Evolutionary conservation across 208 protist genomes (phyloP), one percentile per base, ranked within the genome.

Genomic region (Acanthamoeba castellanii): DNA sequence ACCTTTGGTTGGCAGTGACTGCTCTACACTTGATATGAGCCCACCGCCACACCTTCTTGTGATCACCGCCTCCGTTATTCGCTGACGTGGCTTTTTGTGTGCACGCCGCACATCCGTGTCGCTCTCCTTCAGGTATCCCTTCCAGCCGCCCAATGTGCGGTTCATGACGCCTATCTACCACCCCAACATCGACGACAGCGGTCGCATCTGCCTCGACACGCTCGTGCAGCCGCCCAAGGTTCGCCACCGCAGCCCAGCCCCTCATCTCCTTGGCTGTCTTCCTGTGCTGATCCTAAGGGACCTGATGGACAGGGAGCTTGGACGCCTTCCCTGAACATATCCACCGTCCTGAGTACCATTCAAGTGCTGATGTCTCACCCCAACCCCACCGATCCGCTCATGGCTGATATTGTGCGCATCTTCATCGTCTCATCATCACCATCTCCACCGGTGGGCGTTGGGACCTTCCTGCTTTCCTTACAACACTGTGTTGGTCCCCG

Each of bases 151-250:
- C 1, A 96, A 97, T 37, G 92, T 98, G 27, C 64, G 50, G 25
- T 98, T 98, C 87, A 55, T 96, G 16, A 98, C 98, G 27, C 95
- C 95, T 20, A 97, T 98, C 30, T 98, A 98, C 88, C 98, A 98
- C 94, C 98, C 98, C 47, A 98, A 98, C 94, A 98, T 98, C 61
- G 98, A 98, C 92, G 68, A 64, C 45, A 93, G 88, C 34, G 98
- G 98, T 2, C 94, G 97, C 50, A 98, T 98, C 55, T 98, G 98
- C 87, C 95, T 98, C 8, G 97, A 98, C 88, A 96, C 95, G 47
- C 95, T 98, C 13, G 98, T 97, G 30, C 94, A 94, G 92, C 96
- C 96, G 6, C 97, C 97, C 7, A 96, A 97, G 74, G 74, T 82
- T 13, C 27, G 66, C 27, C 11, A 25, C 37, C 37, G 37, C 37